Evolutionary conservation across 2,329 filamentous ascomycete genomes (phyloP), one percentile per base, ranked within the genome.

Genomic region (Paraconiothyrium sp.): DNA sequence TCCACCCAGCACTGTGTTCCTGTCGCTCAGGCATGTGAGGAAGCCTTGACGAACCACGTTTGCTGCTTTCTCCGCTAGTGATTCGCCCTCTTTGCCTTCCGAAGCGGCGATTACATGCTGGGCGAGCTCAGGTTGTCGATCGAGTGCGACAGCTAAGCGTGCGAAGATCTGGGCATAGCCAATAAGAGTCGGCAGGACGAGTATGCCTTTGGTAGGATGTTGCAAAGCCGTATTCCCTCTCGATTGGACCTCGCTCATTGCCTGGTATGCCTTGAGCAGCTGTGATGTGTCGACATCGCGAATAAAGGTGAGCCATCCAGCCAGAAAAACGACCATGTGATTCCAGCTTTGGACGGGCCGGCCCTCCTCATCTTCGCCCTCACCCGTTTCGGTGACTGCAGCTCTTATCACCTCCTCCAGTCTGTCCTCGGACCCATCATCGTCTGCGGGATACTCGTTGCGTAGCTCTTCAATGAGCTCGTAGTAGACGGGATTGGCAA

Each of bases 31-130:
- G 67, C 94, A 97, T 43, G 92, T 93, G 11, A 92, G 95, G 74
- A 97, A 97, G 24, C 94, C 93, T 75, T 93, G 92, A 63, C 96
- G 91, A 61, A 97, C 91, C 54, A 92, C 91, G 73, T 97, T 94
- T 20, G 93, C 93, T 1, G 93, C 93, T 30, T 90, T 88, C 77
- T 97, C 94, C 11, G 94, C 92, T 44, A 97, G 85, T 1, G 93
- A 93, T 68, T 91, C 88, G 68, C 89, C 87, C 30, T 30, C 35
- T 30, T 90, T 89, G 27, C 89, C 90, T 57, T 87, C 85, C 39
- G 86, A 70, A 58, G 73, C 74, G 57, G 76, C 77, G 47, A 81
- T 70, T n/a, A 93, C 81, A 69, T 89, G 86, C 41, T 88, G 86
- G 54, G 91, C 90, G 49, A 97, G 82, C 63, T 95, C 90, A 0